Evolutionary conservation across 495 filamentous ascomycete genomes (phyloP), one percentile per base, ranked within the genome.

Genomic region (Paragyromitra xinjiangensis): DNA sequence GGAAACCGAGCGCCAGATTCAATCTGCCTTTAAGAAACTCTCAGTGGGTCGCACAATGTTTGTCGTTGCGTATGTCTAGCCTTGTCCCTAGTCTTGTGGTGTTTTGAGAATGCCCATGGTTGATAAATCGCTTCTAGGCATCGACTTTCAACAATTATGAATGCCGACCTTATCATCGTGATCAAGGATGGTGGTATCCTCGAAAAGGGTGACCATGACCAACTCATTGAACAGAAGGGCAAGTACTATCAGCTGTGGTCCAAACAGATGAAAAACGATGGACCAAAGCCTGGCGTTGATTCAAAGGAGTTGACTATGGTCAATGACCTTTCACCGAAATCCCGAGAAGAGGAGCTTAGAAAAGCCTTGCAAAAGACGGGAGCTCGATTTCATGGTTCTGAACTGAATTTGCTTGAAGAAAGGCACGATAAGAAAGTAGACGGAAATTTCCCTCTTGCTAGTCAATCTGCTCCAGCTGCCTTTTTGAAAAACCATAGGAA

Each of bases 81-180:
- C 56, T 50, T 53, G 44, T 44, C 71, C 29, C 48, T 29, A 45
- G 37, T 3, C 29, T 34, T 64, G 19, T 34, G 48, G 34, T 72
- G 22, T 56, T 8, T 16, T 71, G 26, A 73, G 22, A 67, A 86
- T 81, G 50, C 76, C 12, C 53, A 24, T 67, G 74, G 4, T 80
- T 74, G 64, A 80, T 67, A 70, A 56, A 37, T 71, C 51, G 1
- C 0, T 75, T 39, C 44, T 56, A 82, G 74, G 19, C 91, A 91
- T 83, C 90, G 89, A 24, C 85, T 91, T 63, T 92, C 90, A 8
- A 93, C 89, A 7, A 90, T 91, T 65, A 89, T 91, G 89, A 89
- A 89, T 77, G 90, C 90, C 16, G 89, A 92, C 69, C 85, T 85
- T 61, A 92, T 92, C 72, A 84, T 92, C 64, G 90, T 92, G 24